Base-by-base conservation (phyloP, 805 yeast species). In the Teunomyces gatunensis region DNA sequence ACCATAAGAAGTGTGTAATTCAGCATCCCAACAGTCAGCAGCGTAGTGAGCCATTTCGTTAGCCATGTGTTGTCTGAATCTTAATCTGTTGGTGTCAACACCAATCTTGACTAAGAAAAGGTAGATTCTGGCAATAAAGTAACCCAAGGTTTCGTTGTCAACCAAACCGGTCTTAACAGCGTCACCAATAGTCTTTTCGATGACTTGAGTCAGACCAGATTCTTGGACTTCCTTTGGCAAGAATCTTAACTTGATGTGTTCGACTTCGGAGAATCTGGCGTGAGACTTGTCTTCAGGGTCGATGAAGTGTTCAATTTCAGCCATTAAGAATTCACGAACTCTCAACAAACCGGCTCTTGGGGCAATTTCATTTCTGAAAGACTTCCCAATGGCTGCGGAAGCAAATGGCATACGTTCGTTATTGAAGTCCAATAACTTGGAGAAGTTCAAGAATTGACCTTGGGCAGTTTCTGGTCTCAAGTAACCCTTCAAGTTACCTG, bases 11-110 rank as follows among this genome's bases (percentile, higher is more conserved):
- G 97, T 85, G 59, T 87, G 84, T 61, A 94, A 78, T 77, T 94
- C 99, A 55, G 96, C 97, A 74, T 94, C 99, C 99, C 99, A 94
- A 78, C 99, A 94, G 75, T 94, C 99, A 57, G 96, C 84, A 51
- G 99, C 99, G 69, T 94, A 94, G 71, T 94, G 99, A 15, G 99
- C 99, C 99, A 94, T 94, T 77, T 94, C 99, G 68, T 94, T 94
- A 59, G 85, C 79, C 96, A 94, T 85, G 74, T 94, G 99, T 77
- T 94, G 99, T 78, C 99, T 87, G 83, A 94, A 94, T 70, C 99
- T 84, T 67, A 94, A 73, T 63, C 89, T 84, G 48, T 72, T 64
- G 51, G 85, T 77, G 68, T 94, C 92, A 56, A 91, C 90, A 75
- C 99, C 99, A 63, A 94, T 89, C 67, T 87, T 88, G 54, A 75